Evolutionary conservation across 1,284 basidiomycete species (phyloP), one percentile per base, ranked within the genome.

Genomic region (Pseudozyma sp.): DNA sequence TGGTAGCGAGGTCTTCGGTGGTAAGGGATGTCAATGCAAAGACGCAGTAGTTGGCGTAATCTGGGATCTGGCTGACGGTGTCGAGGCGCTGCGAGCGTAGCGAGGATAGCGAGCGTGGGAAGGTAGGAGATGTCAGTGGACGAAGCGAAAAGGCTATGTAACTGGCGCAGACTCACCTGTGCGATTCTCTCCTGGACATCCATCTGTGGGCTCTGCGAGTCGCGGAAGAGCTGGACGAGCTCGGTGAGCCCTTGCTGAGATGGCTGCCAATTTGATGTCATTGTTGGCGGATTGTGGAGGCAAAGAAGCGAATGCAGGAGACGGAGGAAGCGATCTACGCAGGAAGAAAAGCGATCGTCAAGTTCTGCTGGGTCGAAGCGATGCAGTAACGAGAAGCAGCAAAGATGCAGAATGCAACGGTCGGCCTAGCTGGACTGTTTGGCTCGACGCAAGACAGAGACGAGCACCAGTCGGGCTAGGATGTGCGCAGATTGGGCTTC

Each of bases 41-140:
- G 46, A 92, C 92, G 68, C 99, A 90, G 89, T 99, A 99, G 75
- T 92, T 94, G 72, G 96, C 92, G 85, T 98, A 99, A 55, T 82
- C 81, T 50, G 81, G 81, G 34, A 81, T 76, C 47, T 75, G 69
- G 64, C 77, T 76, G 44, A 81, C 66, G 1, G 76, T 57, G 37
- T 82, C 81, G 39, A 82, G 73, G 11, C 81, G 78, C 72, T 82
- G 68, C 51, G 16, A 30, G 10, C 13, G 24, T 17, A 30, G 16
- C 16, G 46, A 11, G 55, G 14, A 29, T 1, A 19, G 7, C 17
- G 34, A 24, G 24, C 43, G 29, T 19, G 31, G 9, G 29, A 35
- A 17, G 16, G 6, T 9, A 16, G 24, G 17, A 37, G n/a, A 24
- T 34, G 45, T 49, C 6, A 48, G 49, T 17, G 43, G 14, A 53